These are phyloP conservation scores for Chloromonas sp. DNA, from an alignment of 163 green algal genomes.

Conservation along the genomic window DNA sequence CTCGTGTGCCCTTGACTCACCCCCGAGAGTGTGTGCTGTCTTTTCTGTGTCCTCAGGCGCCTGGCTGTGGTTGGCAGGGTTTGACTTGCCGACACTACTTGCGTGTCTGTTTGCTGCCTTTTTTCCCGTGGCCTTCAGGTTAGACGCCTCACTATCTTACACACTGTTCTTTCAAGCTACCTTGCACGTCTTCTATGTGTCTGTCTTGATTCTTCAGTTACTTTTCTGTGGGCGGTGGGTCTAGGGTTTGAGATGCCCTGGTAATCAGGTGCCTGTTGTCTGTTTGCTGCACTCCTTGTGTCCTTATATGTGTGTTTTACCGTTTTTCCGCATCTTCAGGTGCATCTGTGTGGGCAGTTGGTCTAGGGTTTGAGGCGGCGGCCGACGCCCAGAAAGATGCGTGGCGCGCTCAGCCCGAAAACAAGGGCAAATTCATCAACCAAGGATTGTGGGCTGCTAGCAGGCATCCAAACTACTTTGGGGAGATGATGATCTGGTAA, in stretches of 20 bases:
- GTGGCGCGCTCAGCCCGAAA: constrained; percentile 51
- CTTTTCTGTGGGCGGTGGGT: too few relatives aligned
- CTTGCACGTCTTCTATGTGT: background rate
- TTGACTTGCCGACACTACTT: too few relatives aligned
- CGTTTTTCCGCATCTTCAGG: background rate
- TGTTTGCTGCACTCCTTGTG: too few relatives aligned
- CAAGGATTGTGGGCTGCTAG: constrained; percentile 51
- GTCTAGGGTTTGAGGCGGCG: constrained; percentile 34
- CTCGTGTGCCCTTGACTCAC: too few relatives aligned
- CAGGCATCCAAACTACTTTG: constrained; percentile 82
- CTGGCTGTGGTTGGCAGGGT: too few relatives aligned
- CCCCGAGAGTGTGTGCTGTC: too few relatives aligned
- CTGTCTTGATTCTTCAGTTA: background rate
- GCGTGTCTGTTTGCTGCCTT: too few relatives aligned
- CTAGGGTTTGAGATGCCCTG: too few relatives aligned
- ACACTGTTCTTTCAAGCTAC: background rate
- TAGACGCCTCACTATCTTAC: background rate
- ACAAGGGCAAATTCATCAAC: constrained; percentile 55
- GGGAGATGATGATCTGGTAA: constrained; percentile 63
- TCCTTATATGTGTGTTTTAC: too few relatives aligned
- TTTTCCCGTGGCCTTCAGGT: too few relatives aligned
- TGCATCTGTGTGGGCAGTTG: constrained; percentile 2
- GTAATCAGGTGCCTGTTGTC: too few relatives aligned
- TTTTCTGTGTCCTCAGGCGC: too few relatives aligned
- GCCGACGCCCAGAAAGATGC: constrained; percentile 73